Evolutionary conservation across 2,329 filamentous ascomycete species (phyloP), one percentile per base, ranked within the genome.

Genomic region (Aspergillus sp.): DNA sequence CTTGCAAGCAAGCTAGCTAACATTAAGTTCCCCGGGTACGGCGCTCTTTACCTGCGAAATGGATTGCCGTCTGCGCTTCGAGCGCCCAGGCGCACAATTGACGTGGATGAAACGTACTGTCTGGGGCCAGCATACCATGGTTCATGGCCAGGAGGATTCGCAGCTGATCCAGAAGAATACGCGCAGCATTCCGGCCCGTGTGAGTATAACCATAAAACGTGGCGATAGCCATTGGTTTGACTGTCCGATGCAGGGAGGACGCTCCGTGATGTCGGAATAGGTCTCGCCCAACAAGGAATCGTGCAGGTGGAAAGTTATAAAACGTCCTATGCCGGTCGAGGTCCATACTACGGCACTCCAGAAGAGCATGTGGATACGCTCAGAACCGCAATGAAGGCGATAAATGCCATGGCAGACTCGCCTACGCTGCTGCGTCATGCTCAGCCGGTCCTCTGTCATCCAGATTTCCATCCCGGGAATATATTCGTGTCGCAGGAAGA

Each of bases 1-100:
- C 39, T 51, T 12, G 53, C 57, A 30, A 45, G 26, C n/a, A 27
- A 47, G 3, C 46, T 57, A 34, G 37, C 49, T 1, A 36, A 34
- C 7, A 39, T 53, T n/a, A 30, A 35, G 4, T 51, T 60, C 15
- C 45, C 37, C 1, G 37, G 27, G 3, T 40, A 40, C 11, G 37
- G 37, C 5, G 27, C 37, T 10, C 15, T 40, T 24, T 40, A 34
- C 16, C 25, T 40, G 31, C 34, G 37, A 4, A 29, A 43, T 20
- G 29, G 24, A 3, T n/a, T 36, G 10, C 34, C 37, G 1, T 8
- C 34, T 7, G 16, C 29, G 3, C 26, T 35, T 19, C 26, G 20
- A 16, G n/a, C 32, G 12, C 25, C 24, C 5, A 15, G 25, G 2
- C 36, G 36, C 13, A 34, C 22, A 11, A 34, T 45, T 30, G 36